These are phyloP conservation scores for Scedosporium dehoogii DNA, from an alignment of 2,329 filamentous ascomycete species.

Conservation along the genomic window DNA sequence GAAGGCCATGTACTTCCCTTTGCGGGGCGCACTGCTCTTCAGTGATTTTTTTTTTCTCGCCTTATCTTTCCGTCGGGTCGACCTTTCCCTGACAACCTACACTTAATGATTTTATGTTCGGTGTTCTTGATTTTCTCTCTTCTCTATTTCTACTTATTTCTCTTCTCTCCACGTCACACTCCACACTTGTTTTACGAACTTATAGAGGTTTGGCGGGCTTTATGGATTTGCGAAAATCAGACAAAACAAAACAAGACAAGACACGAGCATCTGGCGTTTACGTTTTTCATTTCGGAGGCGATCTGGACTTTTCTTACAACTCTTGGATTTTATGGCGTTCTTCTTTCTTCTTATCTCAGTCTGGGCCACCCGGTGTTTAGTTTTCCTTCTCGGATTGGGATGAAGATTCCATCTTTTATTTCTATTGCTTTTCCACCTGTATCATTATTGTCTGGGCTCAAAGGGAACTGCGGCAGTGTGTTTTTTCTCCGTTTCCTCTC, in stretches of 20 bases:
- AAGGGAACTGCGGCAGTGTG: background rate
- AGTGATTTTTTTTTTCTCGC: background rate
- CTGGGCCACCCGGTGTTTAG: constrained; percentile 5
- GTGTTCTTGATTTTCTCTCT: background rate
- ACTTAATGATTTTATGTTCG: constrained; percentile 2
- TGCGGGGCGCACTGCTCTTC: background rate
- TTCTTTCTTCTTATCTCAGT: background rate
- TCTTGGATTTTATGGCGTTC: background rate
- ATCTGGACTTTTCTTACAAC: background rate
- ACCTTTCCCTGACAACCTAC: background rate
- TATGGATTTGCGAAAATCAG: constrained; percentile 2
- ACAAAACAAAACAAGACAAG: background rate
- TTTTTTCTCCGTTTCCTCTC: background rate
- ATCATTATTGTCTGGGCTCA: background rate
- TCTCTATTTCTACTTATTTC: background rate
- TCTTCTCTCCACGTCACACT: background rate
- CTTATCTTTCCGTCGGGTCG: background rate
- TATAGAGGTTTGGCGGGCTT: background rate
- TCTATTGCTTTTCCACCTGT: background rate
- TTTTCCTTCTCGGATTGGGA: background rate
- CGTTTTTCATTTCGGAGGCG: background rate
- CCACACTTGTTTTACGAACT: background rate
- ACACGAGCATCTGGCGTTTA: background rate
- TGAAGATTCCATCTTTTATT: background rate
- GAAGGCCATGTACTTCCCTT: background rate